Percentiles rank a stretch among this genome's conserved stretches.
Evolutionary conservation across 108 stramenopile species (phyloP).

Genomic region (Mayamaea pseudoterrestris): DNA sequence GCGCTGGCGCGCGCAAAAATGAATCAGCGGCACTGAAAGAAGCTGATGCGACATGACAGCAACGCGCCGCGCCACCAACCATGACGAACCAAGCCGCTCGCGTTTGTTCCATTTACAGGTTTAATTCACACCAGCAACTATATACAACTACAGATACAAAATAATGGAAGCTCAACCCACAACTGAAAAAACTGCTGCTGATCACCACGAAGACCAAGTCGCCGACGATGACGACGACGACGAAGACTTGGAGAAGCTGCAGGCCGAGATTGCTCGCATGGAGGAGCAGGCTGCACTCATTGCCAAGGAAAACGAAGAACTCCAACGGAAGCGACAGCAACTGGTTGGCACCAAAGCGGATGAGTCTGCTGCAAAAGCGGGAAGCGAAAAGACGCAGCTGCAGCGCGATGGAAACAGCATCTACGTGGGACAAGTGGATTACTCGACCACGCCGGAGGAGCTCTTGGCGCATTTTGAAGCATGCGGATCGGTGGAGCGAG

Average conservation of each 20-base stretch:
- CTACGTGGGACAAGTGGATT: constrained; percentile 97
- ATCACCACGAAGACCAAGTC: constrained; percentile 9
- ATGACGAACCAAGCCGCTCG: too few relatives aligned
- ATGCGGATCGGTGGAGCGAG: constrained; percentile 94
- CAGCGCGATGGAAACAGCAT: constrained; percentile 41
- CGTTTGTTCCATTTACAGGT: too few relatives aligned
- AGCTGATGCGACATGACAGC: too few relatives aligned
- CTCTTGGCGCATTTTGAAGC: constrained; percentile 87
- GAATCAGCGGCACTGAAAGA: too few relatives aligned
- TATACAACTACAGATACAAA: neutral
- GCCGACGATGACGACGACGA: constrained; percentile 33
- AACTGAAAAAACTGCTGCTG: neutral
- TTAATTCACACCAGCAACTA: neutral
- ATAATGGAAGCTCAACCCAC: neutral
- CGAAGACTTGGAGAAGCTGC: constrained; percentile 38
- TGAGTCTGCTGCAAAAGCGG: constrained; percentile 2
- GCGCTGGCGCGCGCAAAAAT: too few relatives aligned
- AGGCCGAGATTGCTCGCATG: constrained; percentile 77
- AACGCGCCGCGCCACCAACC: too few relatives aligned
- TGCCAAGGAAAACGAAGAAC: constrained; percentile 37
- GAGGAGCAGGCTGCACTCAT: constrained; percentile 77
- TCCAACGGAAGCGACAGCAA: constrained; percentile 20
- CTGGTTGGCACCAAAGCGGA: neutral
- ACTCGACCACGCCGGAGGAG: constrained; percentile 91
- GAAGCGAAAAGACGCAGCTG: constrained; percentile 2